Conservation (phyloP, 73 alveolate genomes). For the Halteria grandinella region DNA sequence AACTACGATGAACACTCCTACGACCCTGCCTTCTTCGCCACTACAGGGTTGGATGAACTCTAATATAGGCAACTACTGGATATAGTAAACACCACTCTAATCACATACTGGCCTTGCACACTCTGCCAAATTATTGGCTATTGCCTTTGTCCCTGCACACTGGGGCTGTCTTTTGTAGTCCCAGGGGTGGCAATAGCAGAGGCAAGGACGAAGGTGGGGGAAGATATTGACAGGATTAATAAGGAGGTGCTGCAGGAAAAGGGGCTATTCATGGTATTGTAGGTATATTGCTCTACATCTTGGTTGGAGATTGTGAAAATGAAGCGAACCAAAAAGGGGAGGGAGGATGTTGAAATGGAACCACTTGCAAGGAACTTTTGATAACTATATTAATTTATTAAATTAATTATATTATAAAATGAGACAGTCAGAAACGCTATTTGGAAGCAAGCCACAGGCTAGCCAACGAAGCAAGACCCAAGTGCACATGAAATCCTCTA, state of each 20-base stretch:
- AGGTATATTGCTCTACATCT: constrained; percentile 24
- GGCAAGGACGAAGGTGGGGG: constrained; percentile 2
- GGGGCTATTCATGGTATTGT: background rate
- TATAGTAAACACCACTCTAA: constrained; percentile 20
- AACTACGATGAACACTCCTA: constrained; percentile 7
- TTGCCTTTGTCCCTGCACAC: constrained; percentile 53
- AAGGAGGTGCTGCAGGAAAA: constrained; percentile 2
- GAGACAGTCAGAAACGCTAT: no score
- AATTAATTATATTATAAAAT: no score
- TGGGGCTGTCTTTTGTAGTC: constrained; percentile 44
- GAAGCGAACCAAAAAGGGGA: no score
- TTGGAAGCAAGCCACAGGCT: no score
- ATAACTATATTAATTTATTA: no score
- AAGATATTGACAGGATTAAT: constrained; percentile 1
- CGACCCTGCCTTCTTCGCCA: background rate
- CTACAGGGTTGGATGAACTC: background rate
- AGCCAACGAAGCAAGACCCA: no score
- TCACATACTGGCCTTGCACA: constrained; percentile 60
- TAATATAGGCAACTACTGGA: constrained; percentile 5
- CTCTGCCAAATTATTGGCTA: constrained; percentile 40
- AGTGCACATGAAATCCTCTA: no score
- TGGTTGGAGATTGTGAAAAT: no score
- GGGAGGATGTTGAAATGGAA: no score
- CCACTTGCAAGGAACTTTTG: no score
- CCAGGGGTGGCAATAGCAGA: constrained; percentile 25